Conservation (phyloP, 2,329 filamentous ascomycete genomes). For the Coniosporium tulheliwenetii region DNA sequence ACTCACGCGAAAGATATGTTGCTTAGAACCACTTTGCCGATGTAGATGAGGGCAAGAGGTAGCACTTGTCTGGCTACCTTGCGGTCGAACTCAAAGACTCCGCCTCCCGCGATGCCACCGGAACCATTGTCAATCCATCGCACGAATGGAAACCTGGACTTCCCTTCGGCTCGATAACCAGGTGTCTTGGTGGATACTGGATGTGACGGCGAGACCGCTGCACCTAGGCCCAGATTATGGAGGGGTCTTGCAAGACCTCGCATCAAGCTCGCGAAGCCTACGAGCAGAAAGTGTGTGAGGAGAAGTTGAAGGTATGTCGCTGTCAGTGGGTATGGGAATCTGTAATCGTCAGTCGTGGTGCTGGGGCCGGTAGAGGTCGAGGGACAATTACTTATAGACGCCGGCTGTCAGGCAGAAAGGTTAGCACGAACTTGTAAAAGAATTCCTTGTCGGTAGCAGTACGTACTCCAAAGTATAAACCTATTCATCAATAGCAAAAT, state of each 20-base stretch:
- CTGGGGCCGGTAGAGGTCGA: no score
- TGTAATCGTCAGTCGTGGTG: constrained; percentile 8
- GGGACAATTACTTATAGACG: constrained; percentile 20
- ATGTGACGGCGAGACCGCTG: constrained; percentile 27
- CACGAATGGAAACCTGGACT: constrained; percentile 12
- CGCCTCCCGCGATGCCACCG: constrained; percentile 36
- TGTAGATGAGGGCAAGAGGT: constrained; percentile 32
- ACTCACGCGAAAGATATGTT: constrained; percentile 38
- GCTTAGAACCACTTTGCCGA: constrained; percentile 34
- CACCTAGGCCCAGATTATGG: constrained; percentile 24
- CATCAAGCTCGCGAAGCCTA: constrained; percentile 31
- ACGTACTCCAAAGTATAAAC: constrained; percentile 32
- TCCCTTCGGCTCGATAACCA: constrained; percentile 12
- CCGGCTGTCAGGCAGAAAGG: constrained; percentile 15
- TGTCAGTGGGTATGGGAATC: constrained; percentile 37
- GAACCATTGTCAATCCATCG: constrained; percentile 23
- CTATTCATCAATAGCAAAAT: constrained; percentile 34
- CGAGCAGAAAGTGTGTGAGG: constrained; percentile 32
- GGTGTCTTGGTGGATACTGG: constrained; percentile 11
- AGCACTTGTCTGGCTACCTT: constrained; percentile 30
- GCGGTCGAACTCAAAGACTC: constrained; percentile 36
- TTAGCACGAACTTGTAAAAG: no score
- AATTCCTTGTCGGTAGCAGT: no score
- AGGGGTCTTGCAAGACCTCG: constrained; percentile 27
- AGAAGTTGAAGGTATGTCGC: constrained; percentile 34